Evolutionary conservation across 148 eudicot genomes (phyloP), one percentile per base, ranked within the genome.

Genomic region (Tetragonia tetragonoides): DNA sequence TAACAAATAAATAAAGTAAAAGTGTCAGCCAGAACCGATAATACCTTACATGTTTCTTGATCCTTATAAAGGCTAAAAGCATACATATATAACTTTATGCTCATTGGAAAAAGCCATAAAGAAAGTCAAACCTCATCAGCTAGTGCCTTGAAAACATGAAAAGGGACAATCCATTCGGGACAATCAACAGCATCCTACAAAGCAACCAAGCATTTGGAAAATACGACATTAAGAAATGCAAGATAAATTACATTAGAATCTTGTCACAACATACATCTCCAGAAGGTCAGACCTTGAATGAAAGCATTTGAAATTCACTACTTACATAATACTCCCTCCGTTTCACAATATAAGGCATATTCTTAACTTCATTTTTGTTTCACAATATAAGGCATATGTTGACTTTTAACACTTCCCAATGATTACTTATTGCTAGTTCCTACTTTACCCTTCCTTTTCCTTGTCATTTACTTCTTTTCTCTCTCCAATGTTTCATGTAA

Each of bases 121-220:
- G 28, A 10, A 73, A 62, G 16, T 23, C 23, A 68, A 69, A 82
- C 99, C 97, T 95, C 98, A 86, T 95, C 98, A 73, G 99, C 99
- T 85, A 95, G 80, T 80, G 90, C 78, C 83, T 95, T 93, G 90
- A 95, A 95, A 42, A 91, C 77, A 74, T 85, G 89, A 68, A 95
- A 93, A 15, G 97, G 97, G 42, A 95, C 99, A 79, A 95, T 84
- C 99, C 99, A 95, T 83, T 95, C 99, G 6, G 99, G 99, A 80
- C 99, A 95, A 88, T 95, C 99, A 78, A 93, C 99, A 80, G 98
- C 99, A 86, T 93, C 99, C 98, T 95, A 79, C 85, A 87, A 70
- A 71, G 77, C 66, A 63, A 44, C 18, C 5, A 20, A 6, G n/a
- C 39, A 62, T 63, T 75, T 51, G 51, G 42, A 77, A n/a, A 40